Conservation (phyloP, 495 filamentous ascomycete species). For the Neurospora intermedia region DNA sequence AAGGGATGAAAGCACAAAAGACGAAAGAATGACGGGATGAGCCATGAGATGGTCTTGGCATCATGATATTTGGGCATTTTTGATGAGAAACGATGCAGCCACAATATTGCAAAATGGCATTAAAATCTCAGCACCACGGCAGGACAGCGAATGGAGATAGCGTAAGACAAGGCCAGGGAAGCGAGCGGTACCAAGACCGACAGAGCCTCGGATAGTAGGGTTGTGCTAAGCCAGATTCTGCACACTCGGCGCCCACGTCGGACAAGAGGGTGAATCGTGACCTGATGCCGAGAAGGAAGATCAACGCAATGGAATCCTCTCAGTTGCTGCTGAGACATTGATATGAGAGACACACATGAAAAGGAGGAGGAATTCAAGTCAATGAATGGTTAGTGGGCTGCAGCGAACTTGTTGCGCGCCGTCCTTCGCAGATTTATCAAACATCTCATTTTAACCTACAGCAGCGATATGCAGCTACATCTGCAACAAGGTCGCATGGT, state of each 20-base stretch:
- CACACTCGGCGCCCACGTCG: background rate
- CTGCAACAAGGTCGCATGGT: background rate
- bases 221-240: background rate
- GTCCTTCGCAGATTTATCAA: background rate
- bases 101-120: background rate
- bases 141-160: background rate
- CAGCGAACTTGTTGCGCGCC: background rate
- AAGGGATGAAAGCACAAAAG: background rate
- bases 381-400: background rate
- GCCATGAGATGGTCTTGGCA: background rate
- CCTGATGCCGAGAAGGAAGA: background rate
- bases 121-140: background rate
- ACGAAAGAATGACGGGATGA: background rate
- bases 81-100: background rate
- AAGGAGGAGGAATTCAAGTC: background rate
- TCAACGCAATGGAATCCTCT: background rate
- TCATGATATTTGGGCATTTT: background rate
- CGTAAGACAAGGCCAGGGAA: background rate
- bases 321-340: background rate
- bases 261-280: background rate
- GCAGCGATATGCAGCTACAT: background rate
- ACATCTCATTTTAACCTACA: background rate
- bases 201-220: background rate
- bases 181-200: background rate
- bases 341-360: background rate